These are phyloP conservation scores for Suillus hirtellus DNA, from an alignment of 768 basidiomycete genomes.

Conservation along the genomic window DNA sequence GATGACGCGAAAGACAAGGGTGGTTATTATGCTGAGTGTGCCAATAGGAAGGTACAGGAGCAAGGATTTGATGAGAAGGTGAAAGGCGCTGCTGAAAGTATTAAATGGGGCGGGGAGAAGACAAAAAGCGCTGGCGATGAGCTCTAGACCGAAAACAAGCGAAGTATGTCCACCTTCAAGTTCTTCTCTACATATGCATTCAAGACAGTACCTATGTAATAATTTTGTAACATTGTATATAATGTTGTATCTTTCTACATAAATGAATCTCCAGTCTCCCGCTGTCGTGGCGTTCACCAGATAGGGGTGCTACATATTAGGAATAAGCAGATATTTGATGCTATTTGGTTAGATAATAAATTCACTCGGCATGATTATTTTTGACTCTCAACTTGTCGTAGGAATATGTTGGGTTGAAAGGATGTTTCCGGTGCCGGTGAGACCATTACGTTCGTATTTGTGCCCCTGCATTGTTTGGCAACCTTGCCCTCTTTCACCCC, in stretches of 20 bases:
- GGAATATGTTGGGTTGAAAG: background rate
- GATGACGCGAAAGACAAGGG: constrained; percentile 27
- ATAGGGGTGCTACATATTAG: background rate
- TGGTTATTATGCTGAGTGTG: constrained; percentile 24
- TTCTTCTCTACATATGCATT: background rate
- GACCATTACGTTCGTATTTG: background rate
- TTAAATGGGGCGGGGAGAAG: constrained; percentile 26
- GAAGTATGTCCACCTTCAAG: background rate
- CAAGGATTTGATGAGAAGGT: constrained; percentile 23
- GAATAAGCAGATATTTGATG: background rate
- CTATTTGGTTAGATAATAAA: background rate
- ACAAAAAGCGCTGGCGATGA: constrained; percentile 33
- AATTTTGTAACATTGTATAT: background rate
- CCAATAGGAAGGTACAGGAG: constrained; percentile 27
- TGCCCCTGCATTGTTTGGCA: background rate
- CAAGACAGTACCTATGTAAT: background rate
- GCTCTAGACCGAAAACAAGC: constrained; percentile 30
- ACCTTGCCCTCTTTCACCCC: background rate
- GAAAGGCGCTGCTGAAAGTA: constrained; percentile 22
- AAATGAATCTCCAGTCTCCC: too few species aligned
- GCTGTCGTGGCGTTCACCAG: background rate
- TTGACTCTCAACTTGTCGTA: background rate
- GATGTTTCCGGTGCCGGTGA: background rate
- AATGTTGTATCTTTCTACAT: too few species aligned
- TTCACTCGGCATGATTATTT: background rate